Percentiles rank a stretch among this genome's conserved stretches.
Conservation (phyloP, 441 rosid species). For the Croton laevigatus region DNA sequence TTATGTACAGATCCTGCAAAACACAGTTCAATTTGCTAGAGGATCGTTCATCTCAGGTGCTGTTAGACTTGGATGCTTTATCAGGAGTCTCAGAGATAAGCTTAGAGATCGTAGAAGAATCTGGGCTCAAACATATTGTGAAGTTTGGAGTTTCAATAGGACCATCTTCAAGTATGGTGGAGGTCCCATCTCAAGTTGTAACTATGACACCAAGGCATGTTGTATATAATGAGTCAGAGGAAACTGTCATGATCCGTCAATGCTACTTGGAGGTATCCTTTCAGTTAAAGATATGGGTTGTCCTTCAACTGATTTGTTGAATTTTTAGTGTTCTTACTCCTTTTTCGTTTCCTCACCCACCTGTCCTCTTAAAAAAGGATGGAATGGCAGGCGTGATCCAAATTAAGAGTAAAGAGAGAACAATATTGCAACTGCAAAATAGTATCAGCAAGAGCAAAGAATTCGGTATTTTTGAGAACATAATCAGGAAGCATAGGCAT, state of each 20-base stretch:
- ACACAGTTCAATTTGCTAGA: slow-evolving; percentile 53
- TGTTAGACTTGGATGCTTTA: slow-evolving; percentile 76
- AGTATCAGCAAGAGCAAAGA: slow-evolving; percentile 53
- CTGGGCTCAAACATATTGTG: slow-evolving; percentile 50
- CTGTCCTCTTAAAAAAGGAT: slow-evolving; percentile 45
- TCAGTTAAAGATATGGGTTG: slow-evolving; percentile 13
- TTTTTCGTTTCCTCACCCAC: slow-evolving; percentile 14
- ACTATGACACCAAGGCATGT: slow-evolving; percentile 78
- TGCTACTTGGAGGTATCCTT: slow-evolving; percentile 72
- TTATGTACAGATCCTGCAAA: slow-evolving; percentile 62
- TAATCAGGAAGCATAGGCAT: slow-evolving; percentile 76
- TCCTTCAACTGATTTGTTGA: slow-evolving; percentile 13
- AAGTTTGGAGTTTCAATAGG: slow-evolving; percentile 80
- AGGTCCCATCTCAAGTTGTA: slow-evolving; percentile 62
- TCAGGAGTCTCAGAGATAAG: slow-evolving; percentile 89
- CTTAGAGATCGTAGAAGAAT: slow-evolving; percentile 57
- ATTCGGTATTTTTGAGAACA: slow-evolving; percentile 72
- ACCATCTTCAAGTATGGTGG: slow-evolving; percentile 48
- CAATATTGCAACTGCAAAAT: slow-evolving; percentile 52
- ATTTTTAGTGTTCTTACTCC: slow-evolving; percentile 22
- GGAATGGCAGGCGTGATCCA: slow-evolving; percentile 49
- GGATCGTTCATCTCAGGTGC: slow-evolving; percentile 51
- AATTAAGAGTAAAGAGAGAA: slow-evolving; percentile 56
- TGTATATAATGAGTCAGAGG: slow-evolving; percentile 67
- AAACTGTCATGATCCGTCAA: slow-evolving; percentile 69